Percentiles rank a stretch among this genome's conserved stretches.
Evolutionary conservation across 2,329 filamentous ascomycete genomes (phyloP).

Genomic region (Delphinella strobiligena): DNA sequence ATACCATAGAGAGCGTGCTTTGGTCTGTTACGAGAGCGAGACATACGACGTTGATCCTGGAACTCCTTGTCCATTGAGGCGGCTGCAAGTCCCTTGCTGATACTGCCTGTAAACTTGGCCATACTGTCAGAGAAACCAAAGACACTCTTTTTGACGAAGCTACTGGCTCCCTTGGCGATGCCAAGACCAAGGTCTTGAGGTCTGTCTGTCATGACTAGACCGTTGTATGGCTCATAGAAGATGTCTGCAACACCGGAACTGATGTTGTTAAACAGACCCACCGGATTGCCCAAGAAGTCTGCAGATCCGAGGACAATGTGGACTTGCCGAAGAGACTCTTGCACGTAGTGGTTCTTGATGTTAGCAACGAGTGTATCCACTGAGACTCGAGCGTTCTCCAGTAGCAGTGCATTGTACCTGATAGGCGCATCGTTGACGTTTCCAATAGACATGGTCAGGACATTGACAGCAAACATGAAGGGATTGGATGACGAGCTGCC

Average conservation of each 20-base stretch:
- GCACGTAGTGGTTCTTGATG: slow-evolving; percentile 88
- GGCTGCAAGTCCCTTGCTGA: slow-evolving; percentile 90
- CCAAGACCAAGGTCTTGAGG: slow-evolving; percentile 91
- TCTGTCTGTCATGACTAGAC: slow-evolving; percentile 87
- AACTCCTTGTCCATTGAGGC: slow-evolving; percentile 98
- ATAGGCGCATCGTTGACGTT: slow-evolving; percentile 98
- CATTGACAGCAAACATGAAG: slow-evolving; percentile 97
- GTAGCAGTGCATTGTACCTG: slow-evolving; percentile 79
- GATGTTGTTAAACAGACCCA: slow-evolving; percentile 95
- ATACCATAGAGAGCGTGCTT: slow-evolving; percentile 97
- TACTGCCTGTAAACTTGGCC: slow-evolving; percentile 92
- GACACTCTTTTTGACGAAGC: slow-evolving; percentile 96
- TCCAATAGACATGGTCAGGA: slow-evolving; percentile 97
- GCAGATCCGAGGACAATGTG: slow-evolving; percentile 96
- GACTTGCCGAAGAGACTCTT: slow-evolving; percentile 89
- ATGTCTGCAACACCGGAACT: slow-evolving; percentile 95
- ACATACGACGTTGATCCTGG: slow-evolving; percentile 90
- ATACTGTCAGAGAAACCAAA: slow-evolving; percentile 96
- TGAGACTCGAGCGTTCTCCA: slow-evolving; percentile 91
- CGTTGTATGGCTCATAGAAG: slow-evolving; percentile 98
- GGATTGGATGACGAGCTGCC: slow-evolving; percentile 75
- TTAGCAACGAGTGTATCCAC: slow-evolving; percentile 73
- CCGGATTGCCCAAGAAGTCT: slow-evolving; percentile 94
- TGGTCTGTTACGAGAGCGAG: slow-evolving; percentile 79
- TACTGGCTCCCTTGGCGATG: slow-evolving; percentile 91